Conservation (phyloP, 345 rosid genomes). For the Gossypium turneri region DNA sequence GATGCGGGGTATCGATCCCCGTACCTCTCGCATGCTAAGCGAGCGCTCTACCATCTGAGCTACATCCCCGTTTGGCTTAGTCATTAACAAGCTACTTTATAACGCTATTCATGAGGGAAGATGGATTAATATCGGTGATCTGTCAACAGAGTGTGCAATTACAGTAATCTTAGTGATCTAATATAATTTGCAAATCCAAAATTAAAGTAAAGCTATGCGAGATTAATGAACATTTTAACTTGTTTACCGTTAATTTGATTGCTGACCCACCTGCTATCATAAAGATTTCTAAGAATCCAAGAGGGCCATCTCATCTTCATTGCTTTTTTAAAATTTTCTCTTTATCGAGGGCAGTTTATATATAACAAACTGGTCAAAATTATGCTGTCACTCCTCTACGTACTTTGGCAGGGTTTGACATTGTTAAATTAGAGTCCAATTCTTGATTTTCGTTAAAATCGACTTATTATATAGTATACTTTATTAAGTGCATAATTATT, state of each 20-base stretch:
- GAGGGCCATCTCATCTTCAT: not conserved
- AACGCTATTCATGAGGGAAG: no score
- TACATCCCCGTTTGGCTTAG: accelerated
- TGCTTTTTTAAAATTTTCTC: not conserved
- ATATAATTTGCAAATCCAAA: not conserved
- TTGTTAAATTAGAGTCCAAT: no score
- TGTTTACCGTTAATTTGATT: not conserved
- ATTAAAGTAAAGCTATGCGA: not conserved
- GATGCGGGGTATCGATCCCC: slow-evolving; percentile 8
- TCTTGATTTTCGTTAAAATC: no score
- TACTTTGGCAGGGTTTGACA: no score
- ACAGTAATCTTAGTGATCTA: no score
- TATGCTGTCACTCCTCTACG: no score
- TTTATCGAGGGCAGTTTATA: no score
- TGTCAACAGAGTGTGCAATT: not conserved
- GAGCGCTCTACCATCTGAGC: slow-evolving; percentile 91
- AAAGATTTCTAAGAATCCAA: not conserved
- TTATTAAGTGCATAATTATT: no score
- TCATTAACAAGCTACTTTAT: no score
- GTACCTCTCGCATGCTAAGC: slow-evolving; percentile 68
- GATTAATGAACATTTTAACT: not conserved
- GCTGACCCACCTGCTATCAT: not conserved
- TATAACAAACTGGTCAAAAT: no score
- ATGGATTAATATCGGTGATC: not conserved
- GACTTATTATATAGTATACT: no score